phyloP scores from a whole-genome alignment of 345 rosid genomes.

The Microthlaspi erraticum region DNA sequence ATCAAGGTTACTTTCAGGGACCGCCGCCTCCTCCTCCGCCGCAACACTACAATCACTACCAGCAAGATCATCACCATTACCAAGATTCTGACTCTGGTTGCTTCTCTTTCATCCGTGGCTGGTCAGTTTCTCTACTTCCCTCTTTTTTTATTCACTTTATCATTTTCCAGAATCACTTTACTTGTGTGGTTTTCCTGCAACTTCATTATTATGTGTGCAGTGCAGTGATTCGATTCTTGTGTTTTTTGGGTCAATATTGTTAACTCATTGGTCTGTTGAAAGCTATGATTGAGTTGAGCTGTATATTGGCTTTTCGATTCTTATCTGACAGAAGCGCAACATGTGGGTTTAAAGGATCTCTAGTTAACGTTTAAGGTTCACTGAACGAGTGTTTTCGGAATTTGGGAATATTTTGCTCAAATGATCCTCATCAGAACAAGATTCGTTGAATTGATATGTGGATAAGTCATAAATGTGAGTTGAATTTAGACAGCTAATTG shows the following conservation, averaged over 20 bases:
- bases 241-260: slow-evolving; percentile 5
- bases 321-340: slow-evolving; percentile 9
- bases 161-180: neutral
- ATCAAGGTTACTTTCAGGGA: slow-evolving; percentile 69
- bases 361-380: slow-evolving; percentile 3
- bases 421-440: slow-evolving; percentile 28
- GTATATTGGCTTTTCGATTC: neutral
- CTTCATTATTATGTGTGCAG: slow-evolving; percentile 2
- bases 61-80: slow-evolving; percentile 61
- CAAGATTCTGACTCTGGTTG: slow-evolving; percentile 57
- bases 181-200: neutral
- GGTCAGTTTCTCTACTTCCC: slow-evolving; percentile 54
- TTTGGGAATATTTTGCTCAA: slow-evolving; percentile 11
- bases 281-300: neutral
- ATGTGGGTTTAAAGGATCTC: slow-evolving; percentile 13
- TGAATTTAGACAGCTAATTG: slow-evolving; percentile 21
- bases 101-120: slow-evolving; percentile 68
- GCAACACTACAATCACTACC: slow-evolving; percentile 48
- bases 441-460: slow-evolving; percentile 34
- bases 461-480: slow-evolving; percentile 11
- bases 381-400: slow-evolving; percentile 24
- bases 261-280: slow-evolving; percentile 1
- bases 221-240: slow-evolving; percentile 12
- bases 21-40: slow-evolving; percentile 56
- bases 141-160: slow-evolving; percentile 13